These are phyloP conservation scores for Boletus fagicola DNA, from an alignment of 768 basidiomycete genomes.

Conservation along the genomic window DNA sequence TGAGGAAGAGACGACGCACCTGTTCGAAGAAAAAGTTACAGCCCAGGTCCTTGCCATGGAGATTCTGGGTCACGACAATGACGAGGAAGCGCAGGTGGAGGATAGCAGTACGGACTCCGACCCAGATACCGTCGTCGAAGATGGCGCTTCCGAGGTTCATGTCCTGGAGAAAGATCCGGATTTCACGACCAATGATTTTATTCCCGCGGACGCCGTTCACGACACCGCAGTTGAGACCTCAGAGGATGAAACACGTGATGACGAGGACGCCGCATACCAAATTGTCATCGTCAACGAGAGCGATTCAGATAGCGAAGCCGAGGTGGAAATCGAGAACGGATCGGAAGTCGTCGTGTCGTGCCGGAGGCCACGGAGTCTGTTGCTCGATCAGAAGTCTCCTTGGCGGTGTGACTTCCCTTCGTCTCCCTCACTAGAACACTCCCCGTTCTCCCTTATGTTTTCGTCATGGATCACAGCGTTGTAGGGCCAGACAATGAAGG, in stretches of 20 bases:
- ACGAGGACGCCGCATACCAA: background rate
- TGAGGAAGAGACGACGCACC: slow-evolving; percentile 27
- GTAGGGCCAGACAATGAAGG: slow-evolving; percentile 3
- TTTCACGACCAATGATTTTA: background rate
- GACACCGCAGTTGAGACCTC: background rate
- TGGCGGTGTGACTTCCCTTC: slow-evolving; percentile 8
- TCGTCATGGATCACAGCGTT: slow-evolving; percentile 20
- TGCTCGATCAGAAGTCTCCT: slow-evolving; percentile 8
- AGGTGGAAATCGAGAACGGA: background rate
- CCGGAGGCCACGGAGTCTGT: slow-evolving; percentile 9
- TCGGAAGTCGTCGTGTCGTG: background rate
- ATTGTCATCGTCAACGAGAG: slow-evolving; percentile 8
- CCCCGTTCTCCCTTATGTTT: slow-evolving; percentile 17
- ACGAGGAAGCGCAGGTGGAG: background rate
- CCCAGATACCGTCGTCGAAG: slow-evolving; percentile 13
- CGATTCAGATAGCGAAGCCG: background rate
- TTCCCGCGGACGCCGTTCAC: background rate
- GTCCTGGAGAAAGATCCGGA: slow-evolving; percentile 9
- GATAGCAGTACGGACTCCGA: slow-evolving; percentile 3
- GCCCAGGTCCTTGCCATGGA: slow-evolving; percentile 31
- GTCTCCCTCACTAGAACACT: slow-evolving; percentile 9
- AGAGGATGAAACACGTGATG: background rate
- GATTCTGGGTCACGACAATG: slow-evolving; percentile 14
- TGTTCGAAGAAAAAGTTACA: slow-evolving; percentile 35
- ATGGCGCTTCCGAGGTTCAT: slow-evolving; percentile 6